Evolutionary conservation across 2,329 filamentous ascomycete species (phyloP), one percentile per base, ranked within the genome.

Genomic region (Colletotrichum kahawae): DNA sequence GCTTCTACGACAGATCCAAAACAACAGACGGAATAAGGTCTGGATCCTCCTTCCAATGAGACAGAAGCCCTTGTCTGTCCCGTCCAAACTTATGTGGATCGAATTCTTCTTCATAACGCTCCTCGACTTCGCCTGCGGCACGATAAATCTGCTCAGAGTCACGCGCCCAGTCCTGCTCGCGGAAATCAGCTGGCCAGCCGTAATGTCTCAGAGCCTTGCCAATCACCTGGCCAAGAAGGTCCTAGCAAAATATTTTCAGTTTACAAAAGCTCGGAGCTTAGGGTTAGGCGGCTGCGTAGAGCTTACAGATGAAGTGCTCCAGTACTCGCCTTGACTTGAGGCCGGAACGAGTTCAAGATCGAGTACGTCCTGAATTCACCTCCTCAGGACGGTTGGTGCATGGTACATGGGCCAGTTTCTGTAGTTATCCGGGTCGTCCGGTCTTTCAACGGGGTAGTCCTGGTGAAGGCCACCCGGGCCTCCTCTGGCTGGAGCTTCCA

Each of bases 381-480:
- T 38, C 57, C 57, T 64, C 34, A 73, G 29, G 16, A 73, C 64
- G 0, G 70, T 62, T 1, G 70, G 70, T 31, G 70, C 70, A 43
- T 73, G 57, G n/a, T 68, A 73, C 51, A 66, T 63, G n/a, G 70
- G 51, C 70, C 70, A 73, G 36, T 73, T 73, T 31, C 70, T 56
- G 21, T 73, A 68, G 64, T 73, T 56, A 57, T 36, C 54, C 3
- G 36, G 33, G 64, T 73, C 64, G 29, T 68, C 38, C 2, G 70
- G 70, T 1, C 54, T 60, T 54, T 72, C 70, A n/a, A 63, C 36
- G 5, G 43, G 43, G 31, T 71, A 67, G 48, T 65, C 51, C 8
- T 1, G 65, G 12, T 31, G 48, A 18, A 14, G 29, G 10, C 29
- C 56, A 54, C 34, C 29, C 24, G 31, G 13, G 9, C 8, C 6